Evolutionary conservation across 164 flowering plant species (phyloP).

Genomic region (Liquidambar formosana): DNA sequence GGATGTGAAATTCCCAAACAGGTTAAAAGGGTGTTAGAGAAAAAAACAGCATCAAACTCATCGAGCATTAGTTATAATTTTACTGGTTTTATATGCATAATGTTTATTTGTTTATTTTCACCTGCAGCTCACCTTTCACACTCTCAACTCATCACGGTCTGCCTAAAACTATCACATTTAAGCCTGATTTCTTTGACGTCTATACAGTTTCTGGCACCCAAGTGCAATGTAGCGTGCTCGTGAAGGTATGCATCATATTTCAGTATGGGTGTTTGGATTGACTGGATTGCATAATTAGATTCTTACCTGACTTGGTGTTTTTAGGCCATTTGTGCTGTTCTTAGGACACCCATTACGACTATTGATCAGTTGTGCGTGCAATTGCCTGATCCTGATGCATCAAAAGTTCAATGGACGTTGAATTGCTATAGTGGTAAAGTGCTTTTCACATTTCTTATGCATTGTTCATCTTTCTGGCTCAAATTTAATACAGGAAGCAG

Average conservation of each 20-base stretch:
- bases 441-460: neutral
- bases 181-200: slow-evolving; percentile 74
- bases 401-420: slow-evolving; percentile 82
- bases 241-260: slow-evolving; percentile 59
- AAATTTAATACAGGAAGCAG: neutral
- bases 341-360: slow-evolving; percentile 77
- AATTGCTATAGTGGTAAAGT: slow-evolving; percentile 63
- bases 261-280: slow-evolving; percentile 1
- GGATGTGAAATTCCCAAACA: too few relatives aligned
- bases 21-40: too few relatives aligned
- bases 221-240: slow-evolving; percentile 82
- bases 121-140: slow-evolving; percentile 70
- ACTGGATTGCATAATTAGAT: neutral
- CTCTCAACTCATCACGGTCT: slow-evolving; percentile 84
- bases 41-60: neutral
- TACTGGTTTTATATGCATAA: neutral
- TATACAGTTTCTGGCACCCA: slow-evolving; percentile 51
- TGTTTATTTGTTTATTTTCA: slow-evolving; percentile 4
- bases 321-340: slow-evolving; percentile 87
- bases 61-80: neutral
- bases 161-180: slow-evolving; percentile 70
- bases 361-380: slow-evolving; percentile 61
- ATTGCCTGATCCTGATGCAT: slow-evolving; percentile 69
- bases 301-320: slow-evolving; percentile 8
- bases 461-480: neutral